A percentile compares a stretch with the other conserved stretches of the same genome.
Conservation (phyloP, 2,329 filamentous ascomycete genomes). For the Alternaria panax region DNA sequence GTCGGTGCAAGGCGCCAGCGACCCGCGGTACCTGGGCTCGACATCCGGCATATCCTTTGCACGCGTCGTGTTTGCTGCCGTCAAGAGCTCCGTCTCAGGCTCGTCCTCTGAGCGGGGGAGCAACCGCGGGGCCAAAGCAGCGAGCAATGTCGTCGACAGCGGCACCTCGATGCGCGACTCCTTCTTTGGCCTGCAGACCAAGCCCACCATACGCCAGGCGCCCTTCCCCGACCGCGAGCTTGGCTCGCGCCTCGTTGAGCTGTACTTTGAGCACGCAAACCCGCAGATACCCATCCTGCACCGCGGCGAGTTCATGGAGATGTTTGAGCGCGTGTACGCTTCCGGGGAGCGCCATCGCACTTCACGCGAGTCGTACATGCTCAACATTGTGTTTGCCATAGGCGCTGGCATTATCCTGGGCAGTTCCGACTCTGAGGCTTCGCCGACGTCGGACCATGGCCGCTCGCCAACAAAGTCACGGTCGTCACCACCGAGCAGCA, state of each 20-base stretch:
- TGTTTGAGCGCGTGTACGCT: conserved; percentile 83
- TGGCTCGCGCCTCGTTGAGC: conserved; percentile 73
- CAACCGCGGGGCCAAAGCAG: conserved; percentile 63
- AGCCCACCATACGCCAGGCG: conserved; percentile 84
- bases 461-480: conserved; percentile 38
- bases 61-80: conserved; percentile 89
- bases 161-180: conserved; percentile 91
- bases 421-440: conserved; percentile 48
- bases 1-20: conserved; percentile 78
- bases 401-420: conserved; percentile 90
- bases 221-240: conserved; percentile 81
- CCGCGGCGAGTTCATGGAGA: conserved; percentile 84
- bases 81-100: conserved; percentile 74
- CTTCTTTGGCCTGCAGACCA: conserved; percentile 95
- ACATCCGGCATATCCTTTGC: conserved; percentile 94
- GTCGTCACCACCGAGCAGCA: conserved; percentile 44
- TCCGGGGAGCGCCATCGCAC: conserved; percentile 71
- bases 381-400: conserved; percentile 98
- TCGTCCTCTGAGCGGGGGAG: conserved; percentile 68
- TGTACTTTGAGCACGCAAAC: conserved; percentile 97
- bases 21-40: conserved; percentile 82
- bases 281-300: conserved; percentile 95
- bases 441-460: conserved; percentile 40
- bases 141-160: conserved; percentile 59
- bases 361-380: conserved; percentile 84